Evolutionary conservation across 352 stramenopile species (phyloP).

Genomic region (Phytopythium litorale): DNA sequence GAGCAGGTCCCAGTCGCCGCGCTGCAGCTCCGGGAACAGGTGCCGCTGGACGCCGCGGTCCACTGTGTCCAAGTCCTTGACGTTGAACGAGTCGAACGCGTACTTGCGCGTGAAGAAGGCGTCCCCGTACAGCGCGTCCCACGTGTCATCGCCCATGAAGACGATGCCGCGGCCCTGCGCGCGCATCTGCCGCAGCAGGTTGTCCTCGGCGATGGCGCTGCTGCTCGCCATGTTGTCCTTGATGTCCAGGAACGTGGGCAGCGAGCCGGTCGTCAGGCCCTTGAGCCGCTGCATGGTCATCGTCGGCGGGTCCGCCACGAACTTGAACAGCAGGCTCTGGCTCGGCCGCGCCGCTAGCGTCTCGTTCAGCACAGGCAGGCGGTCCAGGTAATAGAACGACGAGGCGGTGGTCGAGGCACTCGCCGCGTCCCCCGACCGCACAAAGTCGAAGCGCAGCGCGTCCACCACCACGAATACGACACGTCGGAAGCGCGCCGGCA

Average conservation of each 20-base stretch:
- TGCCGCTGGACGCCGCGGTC: constrained; percentile 90
- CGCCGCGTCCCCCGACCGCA: constrained; percentile 20
- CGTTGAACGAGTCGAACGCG: constrained; percentile 98
- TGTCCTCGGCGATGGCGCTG: constrained; percentile 94
- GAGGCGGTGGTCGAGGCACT: constrained; percentile 4
- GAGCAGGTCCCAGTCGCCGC: constrained; percentile 69
- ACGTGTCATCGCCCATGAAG: constrained; percentile 99
- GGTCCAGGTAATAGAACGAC: constrained; percentile 75
- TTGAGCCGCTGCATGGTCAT: constrained; percentile 98
- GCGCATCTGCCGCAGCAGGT: constrained; percentile 90
- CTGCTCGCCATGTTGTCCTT: constrained; percentile 91
- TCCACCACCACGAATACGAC: constrained; percentile 96
- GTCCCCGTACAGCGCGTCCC: constrained; percentile 92
- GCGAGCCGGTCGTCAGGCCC: constrained; percentile 94
- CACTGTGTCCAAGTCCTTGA: constrained; percentile 97
- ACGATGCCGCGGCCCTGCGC: constrained; percentile 58
- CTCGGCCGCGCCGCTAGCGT: constrained; percentile 44
- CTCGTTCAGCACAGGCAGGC: constrained; percentile 77
- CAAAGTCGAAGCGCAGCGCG: constrained; percentile 96
- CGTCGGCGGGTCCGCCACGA: constrained; percentile 97
- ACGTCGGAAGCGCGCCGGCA: constrained; percentile 64
- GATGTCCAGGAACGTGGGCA: constrained; percentile 98
- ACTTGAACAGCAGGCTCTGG: constrained; percentile 87
- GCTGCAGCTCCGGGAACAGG: constrained; percentile 70
- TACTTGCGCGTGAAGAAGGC: constrained; percentile 89